phyloP scores from a whole-genome alignment of 2,329 filamentous ascomycete genomes.

The Calonectria pseudoreteaudii region DNA sequence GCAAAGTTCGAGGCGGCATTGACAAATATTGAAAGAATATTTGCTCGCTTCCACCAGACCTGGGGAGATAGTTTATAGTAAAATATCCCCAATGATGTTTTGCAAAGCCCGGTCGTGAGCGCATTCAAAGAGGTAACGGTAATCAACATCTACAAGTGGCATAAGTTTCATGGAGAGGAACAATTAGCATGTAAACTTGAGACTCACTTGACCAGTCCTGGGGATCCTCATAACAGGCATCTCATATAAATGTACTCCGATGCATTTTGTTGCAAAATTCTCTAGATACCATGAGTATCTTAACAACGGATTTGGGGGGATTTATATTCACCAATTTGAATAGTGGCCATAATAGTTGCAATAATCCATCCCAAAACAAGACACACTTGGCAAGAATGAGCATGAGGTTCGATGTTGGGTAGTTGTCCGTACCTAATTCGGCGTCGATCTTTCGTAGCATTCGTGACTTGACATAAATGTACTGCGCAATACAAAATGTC shows the following conservation, averaged over 20 bases:
- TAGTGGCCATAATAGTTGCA: not conserved
- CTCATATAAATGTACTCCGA: slow-evolving; percentile 31
- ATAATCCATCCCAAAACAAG: not conserved
- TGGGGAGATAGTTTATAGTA: not conserved
- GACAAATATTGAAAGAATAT: not conserved
- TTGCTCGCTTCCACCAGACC: not conserved
- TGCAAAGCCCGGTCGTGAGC: slow-evolving; percentile 20
- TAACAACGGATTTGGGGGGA: too few relatives aligned
- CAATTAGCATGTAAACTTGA: not conserved
- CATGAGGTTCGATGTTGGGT: not conserved
- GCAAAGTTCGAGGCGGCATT: not conserved
- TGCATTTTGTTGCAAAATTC: slow-evolving; percentile 24
- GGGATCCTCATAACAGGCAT: slow-evolving; percentile 27
- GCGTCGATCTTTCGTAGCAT: slow-evolving; percentile 14
- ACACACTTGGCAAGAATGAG: slow-evolving; percentile 1
- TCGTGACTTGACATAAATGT: slow-evolving; percentile 37
- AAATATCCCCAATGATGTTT: not conserved
- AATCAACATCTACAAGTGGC: slow-evolving; percentile 39
- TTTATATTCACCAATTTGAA: slow-evolving; percentile 5
- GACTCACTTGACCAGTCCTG: slow-evolving; percentile 5
- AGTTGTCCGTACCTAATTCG: slow-evolving; percentile 15
- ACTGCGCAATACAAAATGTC: slow-evolving; percentile 35
- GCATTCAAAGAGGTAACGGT: slow-evolving; percentile 46
- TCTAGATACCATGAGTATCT: not conserved
- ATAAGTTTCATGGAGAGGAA: slow-evolving; percentile 19